Evolutionary conservation across 78 protist species (phyloP).

Genomic region (Dictyostelium citrinum): DNA sequence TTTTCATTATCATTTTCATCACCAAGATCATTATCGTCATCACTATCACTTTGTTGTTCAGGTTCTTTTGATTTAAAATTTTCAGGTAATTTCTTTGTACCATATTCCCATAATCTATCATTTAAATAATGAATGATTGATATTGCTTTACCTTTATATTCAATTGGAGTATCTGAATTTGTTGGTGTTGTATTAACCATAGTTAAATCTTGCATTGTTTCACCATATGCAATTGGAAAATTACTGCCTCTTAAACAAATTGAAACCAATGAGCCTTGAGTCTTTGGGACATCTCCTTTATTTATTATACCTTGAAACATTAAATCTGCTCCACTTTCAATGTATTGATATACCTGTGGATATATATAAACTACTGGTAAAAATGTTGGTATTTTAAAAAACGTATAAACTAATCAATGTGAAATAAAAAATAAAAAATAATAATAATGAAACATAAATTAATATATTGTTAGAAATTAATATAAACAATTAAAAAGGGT

Average conservation of each 20-base stretch:
- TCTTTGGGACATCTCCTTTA: conserved; percentile 14
- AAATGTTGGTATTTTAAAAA: conserved; percentile 16
- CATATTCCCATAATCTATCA: conserved; percentile 61
- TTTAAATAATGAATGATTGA: conserved; percentile 37
- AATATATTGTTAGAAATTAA: neutral
- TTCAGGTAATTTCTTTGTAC: conserved; percentile 35
- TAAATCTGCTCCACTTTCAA: conserved; percentile 47
- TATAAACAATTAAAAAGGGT: neutral
- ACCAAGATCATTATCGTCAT: neutral
- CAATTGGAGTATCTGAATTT: neutral
- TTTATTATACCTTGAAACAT: conserved; percentile 48
- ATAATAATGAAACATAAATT: neutral
- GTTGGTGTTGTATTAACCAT: neutral
- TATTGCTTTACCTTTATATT: conserved; percentile 23
- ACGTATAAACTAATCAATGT: conserved; percentile 16
- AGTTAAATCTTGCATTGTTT: neutral
- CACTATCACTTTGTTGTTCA: neutral
- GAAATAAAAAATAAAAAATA: neutral
- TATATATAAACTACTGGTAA: conserved; percentile 16
- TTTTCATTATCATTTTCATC: neutral
- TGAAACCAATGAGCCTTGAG: conserved; percentile 14
- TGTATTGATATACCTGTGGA: conserved; percentile 3
- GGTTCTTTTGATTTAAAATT: neutral
- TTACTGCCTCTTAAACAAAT: neutral
- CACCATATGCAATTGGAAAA: conserved; percentile 39